These are phyloP conservation scores for Rubroboletus pulcherrimus DNA, from an alignment of 768 basidiomycete genomes.

Conservation along the genomic window DNA sequence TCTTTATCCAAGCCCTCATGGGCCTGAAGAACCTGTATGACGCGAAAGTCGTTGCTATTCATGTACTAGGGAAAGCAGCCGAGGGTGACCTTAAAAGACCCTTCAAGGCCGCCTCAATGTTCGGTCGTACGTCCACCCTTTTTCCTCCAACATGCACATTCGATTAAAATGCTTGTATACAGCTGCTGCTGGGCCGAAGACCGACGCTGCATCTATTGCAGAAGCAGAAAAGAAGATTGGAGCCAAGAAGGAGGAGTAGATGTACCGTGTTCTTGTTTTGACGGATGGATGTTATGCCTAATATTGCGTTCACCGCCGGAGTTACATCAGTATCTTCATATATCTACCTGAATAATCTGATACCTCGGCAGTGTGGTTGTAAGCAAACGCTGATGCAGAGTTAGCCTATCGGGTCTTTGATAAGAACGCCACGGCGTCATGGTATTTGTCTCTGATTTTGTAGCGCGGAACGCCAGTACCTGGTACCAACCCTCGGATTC, in stretches of 20 bases:
- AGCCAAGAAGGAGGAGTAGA: constrained; percentile 75
- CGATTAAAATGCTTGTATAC: constrained; percentile 3
- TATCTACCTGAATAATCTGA: constrained; percentile 10
- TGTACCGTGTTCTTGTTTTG: constrained; percentile 16
- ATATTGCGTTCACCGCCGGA: background rate
- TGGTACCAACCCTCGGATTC: no score
- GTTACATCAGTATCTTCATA: constrained; percentile 7
- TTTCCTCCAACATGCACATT: background rate
- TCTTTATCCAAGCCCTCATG: constrained; percentile 95
- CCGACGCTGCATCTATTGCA: constrained; percentile 81
- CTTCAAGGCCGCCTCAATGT: constrained; percentile 74
- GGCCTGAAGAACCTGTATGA: constrained; percentile 90
- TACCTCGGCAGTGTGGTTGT: background rate
- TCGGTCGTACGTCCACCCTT: constrained; percentile 53
- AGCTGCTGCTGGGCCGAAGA: constrained; percentile 67
- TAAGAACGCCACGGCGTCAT: no score
- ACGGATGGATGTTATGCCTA: constrained; percentile 18
- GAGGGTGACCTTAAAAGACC: constrained; percentile 88
- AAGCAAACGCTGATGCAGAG: background rate
- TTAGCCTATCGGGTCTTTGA: no score
- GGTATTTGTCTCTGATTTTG: no score
- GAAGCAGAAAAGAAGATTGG: constrained; percentile 85
- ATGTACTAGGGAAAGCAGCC: constrained; percentile 73
- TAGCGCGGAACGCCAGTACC: no score
- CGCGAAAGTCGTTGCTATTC: constrained; percentile 77